Evolutionary conservation across 305 asterid genomes (phyloP).

Genomic region (Monarda citriodora): DNA sequence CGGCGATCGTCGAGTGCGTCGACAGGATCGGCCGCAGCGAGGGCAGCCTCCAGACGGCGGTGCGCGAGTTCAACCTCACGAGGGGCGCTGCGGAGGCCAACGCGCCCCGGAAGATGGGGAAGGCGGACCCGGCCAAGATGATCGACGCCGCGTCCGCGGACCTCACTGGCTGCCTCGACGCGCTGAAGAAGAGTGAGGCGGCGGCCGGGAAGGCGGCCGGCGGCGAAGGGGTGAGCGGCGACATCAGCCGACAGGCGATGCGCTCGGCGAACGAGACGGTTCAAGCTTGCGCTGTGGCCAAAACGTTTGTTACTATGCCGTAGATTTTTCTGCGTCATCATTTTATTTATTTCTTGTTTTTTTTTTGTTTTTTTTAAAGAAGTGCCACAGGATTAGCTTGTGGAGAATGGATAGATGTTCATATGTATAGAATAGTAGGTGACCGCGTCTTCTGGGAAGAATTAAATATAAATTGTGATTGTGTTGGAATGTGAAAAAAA

Average conservation of each 20-base stretch:
- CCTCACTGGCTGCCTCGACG: background rate
- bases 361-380: no score
- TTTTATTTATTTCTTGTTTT: no score
- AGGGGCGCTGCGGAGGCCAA: background rate
- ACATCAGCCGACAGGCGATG: background rate
- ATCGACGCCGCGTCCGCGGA: background rate
- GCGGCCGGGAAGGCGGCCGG: background rate
- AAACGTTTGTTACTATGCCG: background rate
- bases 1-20: background rate
- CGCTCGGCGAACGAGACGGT: background rate
- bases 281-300: background rate
- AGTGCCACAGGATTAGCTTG: no score
- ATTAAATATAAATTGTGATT: no score
- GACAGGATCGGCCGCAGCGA: background rate
- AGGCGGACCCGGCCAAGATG: background rate
- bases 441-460: no score
- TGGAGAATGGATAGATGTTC: no score
- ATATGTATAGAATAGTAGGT: no score
- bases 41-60: conserved; percentile 2
- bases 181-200: background rate
- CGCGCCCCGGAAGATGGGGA: background rate
- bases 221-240: background rate
- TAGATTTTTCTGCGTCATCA: background rate
- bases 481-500: no score
- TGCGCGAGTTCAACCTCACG: background rate